These are phyloP conservation scores for Ophiostoma montium DNA, from an alignment of 2,329 filamentous ascomycete genomes.

Conservation along the genomic window DNA sequence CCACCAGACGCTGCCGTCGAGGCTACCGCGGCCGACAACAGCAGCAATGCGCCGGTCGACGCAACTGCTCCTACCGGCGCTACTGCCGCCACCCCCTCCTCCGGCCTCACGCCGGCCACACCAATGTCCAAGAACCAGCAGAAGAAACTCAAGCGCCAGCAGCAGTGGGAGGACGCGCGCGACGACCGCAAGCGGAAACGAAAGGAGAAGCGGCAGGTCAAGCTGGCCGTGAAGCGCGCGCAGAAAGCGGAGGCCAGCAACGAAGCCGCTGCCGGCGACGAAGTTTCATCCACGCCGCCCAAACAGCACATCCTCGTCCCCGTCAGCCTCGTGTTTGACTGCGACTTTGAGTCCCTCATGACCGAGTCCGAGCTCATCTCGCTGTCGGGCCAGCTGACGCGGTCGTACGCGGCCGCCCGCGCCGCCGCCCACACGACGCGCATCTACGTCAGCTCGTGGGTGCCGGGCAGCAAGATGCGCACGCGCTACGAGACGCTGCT, in stretches of 20 bases:
- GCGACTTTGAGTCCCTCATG: slow-evolving; percentile 86
- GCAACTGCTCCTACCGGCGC: neutral
- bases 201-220: slow-evolving; percentile 39
- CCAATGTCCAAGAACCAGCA: slow-evolving; percentile 65
- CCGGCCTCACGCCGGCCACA: slow-evolving; percentile 23
- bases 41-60: slow-evolving; percentile 9
- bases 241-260: slow-evolving; percentile 36
- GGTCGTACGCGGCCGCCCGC: slow-evolving; percentile 80
- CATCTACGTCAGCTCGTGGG: slow-evolving; percentile 66
- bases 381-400: slow-evolving; percentile 67
- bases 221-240: slow-evolving; percentile 32
- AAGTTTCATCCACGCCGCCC: slow-evolving; percentile 18
- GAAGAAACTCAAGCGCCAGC: slow-evolving; percentile 61
- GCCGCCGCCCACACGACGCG: slow-evolving; percentile 53
- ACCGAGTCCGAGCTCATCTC: slow-evolving; percentile 72
- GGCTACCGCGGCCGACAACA: slow-evolving; percentile 14
- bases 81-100: neutral
- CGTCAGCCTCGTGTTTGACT: slow-evolving; percentile 74
- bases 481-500: slow-evolving; percentile 64
- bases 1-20: neutral
- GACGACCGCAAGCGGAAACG: slow-evolving; percentile 39
- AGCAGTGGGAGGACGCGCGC: slow-evolving; percentile 63
- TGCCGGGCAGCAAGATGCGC: slow-evolving; percentile 57
- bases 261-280: slow-evolving; percentile 23
- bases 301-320: slow-evolving; percentile 32